Conservation (phyloP, 495 filamentous ascomycete genomes). For the Hypoxylon trugodes region DNA sequence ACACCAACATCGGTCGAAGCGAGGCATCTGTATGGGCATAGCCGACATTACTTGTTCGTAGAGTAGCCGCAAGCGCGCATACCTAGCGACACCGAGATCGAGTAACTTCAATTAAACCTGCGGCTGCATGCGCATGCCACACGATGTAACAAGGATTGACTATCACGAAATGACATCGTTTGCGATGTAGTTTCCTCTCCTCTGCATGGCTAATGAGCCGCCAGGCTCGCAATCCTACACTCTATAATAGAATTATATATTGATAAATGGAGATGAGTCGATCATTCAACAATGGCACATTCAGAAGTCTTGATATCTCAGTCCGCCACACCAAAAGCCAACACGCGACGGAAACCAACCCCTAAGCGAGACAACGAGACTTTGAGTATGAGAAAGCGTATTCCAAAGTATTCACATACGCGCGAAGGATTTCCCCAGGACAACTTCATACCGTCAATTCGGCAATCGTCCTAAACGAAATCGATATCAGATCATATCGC, state of each 20-base stretch:
- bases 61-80: no score
- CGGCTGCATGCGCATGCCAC: no score
- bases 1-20: not conserved
- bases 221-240: no score
- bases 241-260: no score
- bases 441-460: not conserved
- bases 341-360: not conserved
- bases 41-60: no score
- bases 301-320: not conserved
- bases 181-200: no score
- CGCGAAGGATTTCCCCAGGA: constrained; percentile 25
- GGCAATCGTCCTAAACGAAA: not conserved
- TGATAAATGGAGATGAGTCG: not conserved
- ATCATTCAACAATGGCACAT: constrained; percentile 25
- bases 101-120: constrained; percentile 24
- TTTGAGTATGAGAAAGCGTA: not conserved
- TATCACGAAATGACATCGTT: no score
- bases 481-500: constrained; percentile 21
- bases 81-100: not conserved
- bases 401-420: not conserved
- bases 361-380: not conserved
- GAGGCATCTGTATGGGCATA: not conserved
- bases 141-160: no score
- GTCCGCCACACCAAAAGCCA: not conserved
- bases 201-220: no score